These are phyloP conservation scores for Magnolia changhungtana DNA, from an alignment of 164 flowering plant species.

Conservation along the genomic window DNA sequence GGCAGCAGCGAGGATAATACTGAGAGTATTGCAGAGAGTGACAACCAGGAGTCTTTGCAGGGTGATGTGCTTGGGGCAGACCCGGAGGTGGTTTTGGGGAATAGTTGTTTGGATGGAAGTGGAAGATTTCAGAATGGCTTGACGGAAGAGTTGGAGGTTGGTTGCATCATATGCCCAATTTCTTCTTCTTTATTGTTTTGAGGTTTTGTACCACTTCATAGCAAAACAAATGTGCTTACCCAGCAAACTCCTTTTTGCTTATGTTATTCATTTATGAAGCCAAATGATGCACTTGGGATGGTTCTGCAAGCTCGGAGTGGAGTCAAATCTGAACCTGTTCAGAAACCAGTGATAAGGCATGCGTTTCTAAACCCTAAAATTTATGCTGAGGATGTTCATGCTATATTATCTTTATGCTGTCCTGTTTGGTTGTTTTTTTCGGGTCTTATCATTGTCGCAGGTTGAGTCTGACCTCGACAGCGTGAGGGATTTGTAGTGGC, in stretches of 20 bases:
- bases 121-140: slow-evolving; percentile 25
- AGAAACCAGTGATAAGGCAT: slow-evolving; percentile 24
- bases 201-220: neutral
- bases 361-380: slow-evolving; percentile 5
- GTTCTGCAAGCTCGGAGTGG: slow-evolving; percentile 18
- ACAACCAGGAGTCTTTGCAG: slow-evolving; percentile 24
- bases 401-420: slow-evolving; percentile 19
- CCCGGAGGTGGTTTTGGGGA: slow-evolving; percentile 27
- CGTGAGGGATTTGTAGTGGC: slow-evolving; percentile 2
- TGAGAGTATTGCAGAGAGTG: slow-evolving; percentile 26
- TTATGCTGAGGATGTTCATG: neutral
- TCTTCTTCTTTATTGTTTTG: neutral
- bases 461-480: slow-evolving; percentile 21
- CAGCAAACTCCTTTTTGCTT: neutral
- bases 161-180: slow-evolving; percentile 12
- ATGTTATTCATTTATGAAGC: slow-evolving; percentile 9
- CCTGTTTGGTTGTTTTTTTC: slow-evolving; percentile 2
- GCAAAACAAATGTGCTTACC: neutral
- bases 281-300: slow-evolving; percentile 19
- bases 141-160: slow-evolving; percentile 55
- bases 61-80: slow-evolving; percentile 28
- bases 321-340: slow-evolving; percentile 15
- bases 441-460: slow-evolving; percentile 10
- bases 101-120: slow-evolving; percentile 16
- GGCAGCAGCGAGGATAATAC: slow-evolving; percentile 19